Evolutionary conservation across 2,329 filamentous ascomycete species (phyloP).

Genomic region (Phaeoacremonium minimum): DNA sequence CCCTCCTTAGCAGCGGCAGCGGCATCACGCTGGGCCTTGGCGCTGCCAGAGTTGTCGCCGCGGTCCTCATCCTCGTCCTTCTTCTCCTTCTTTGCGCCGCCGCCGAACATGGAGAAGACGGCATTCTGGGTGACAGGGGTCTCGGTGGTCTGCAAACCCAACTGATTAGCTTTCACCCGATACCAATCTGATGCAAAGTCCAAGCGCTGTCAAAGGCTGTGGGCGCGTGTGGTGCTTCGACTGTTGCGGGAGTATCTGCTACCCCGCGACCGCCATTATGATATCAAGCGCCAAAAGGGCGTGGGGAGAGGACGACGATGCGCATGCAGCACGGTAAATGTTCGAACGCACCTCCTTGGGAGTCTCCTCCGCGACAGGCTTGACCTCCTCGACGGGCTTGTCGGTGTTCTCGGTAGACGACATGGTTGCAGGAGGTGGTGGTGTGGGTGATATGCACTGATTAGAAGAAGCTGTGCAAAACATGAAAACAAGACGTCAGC

Average conservation of each 20-base stretch:
- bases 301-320: background rate
- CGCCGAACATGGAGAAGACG: constrained; percentile 98
- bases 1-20: constrained; percentile 56
- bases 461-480: too few species aligned
- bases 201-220: too few species aligned
- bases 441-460: too few species aligned
- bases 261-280: background rate
- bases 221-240: too few species aligned
- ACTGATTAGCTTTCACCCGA: too few species aligned
- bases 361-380: constrained; percentile 16
- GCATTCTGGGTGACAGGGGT: constrained; percentile 52
- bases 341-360: constrained; percentile 13
- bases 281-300: background rate
- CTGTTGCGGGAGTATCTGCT: background rate
- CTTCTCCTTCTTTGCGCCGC: constrained; percentile 94
- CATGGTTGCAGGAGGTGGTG: constrained; percentile 17
- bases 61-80: constrained; percentile 78
- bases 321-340: constrained; percentile 1
- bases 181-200: too few species aligned
- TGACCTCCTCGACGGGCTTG: constrained; percentile 25
- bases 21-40: constrained; percentile 70
- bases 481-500: too few species aligned
- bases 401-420: constrained; percentile 26
- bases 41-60: constrained; percentile 83
- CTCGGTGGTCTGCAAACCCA: too few species aligned